Percentiles rank a stretch among this genome's conserved stretches.
These are phyloP conservation scores for Colletotrichum neosansevieriae DNA, from an alignment of 2,329 filamentous ascomycete genomes.

Conservation along the genomic window DNA sequence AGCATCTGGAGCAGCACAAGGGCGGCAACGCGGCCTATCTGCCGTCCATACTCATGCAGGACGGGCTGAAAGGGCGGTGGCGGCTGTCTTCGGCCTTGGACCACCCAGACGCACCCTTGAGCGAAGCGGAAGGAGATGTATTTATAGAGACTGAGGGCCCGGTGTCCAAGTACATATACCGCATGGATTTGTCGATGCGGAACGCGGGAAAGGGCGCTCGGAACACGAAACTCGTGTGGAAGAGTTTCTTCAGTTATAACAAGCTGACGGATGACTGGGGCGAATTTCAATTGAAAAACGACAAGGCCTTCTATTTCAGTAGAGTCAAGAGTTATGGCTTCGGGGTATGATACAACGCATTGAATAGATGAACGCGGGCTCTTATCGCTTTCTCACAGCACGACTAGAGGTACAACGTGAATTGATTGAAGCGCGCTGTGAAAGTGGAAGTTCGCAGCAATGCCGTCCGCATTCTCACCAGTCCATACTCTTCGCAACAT, in stretches of 20 bases:
- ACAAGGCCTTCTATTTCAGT: slow-evolving; percentile 76
- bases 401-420: too few species aligned
- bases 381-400: too few species aligned
- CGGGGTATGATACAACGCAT: slow-evolving; percentile 51
- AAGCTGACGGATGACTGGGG: slow-evolving; percentile 90
- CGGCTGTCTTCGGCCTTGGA: slow-evolving; percentile 54
- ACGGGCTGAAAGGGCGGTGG: slow-evolving; percentile 68
- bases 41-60: slow-evolving; percentile 71
- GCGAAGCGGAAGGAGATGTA: slow-evolving; percentile 73
- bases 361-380: slow-evolving; percentile 38
- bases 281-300: slow-evolving; percentile 76
- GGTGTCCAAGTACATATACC: slow-evolving; percentile 82
- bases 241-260: slow-evolving; percentile 92
- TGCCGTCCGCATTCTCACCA: slow-evolving; percentile 13
- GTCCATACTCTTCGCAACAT: slow-evolving; percentile 61
- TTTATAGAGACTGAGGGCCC: slow-evolving; percentile 90
- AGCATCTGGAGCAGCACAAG: slow-evolving; percentile 68
- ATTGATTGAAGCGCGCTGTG: too few species aligned
- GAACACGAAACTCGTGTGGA: slow-evolving; percentile 92
- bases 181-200: slow-evolving; percentile 81
- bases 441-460: too few species aligned
- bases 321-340: slow-evolving; percentile 72
- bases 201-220: slow-evolving; percentile 72
- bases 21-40: slow-evolving; percentile 48
- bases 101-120: slow-evolving; percentile 45